phyloP scores from a whole-genome alignment of 768 basidiomycete genomes.

The Tephrocybe sp. region DNA sequence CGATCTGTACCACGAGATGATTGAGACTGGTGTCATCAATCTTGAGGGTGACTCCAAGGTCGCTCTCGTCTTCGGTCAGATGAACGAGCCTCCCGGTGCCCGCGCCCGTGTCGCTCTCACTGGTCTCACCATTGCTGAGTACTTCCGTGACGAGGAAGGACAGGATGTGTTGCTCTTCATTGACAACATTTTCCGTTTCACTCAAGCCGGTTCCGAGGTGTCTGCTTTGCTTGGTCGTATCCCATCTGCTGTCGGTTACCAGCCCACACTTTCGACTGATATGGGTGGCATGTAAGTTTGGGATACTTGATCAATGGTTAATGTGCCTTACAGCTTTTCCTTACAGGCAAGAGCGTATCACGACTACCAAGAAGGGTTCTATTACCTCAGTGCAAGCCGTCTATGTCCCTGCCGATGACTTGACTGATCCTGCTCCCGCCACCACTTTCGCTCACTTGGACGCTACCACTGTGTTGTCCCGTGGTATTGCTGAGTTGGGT shows the following conservation, averaged over 20 bases:
- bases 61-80: conserved; percentile 99
- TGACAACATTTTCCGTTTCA: conserved; percentile 99
- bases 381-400: conserved; percentile 99
- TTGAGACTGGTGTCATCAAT: conserved; percentile 99
- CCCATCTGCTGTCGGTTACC: conserved; percentile 99
- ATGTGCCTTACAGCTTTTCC: conserved; percentile 10
- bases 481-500: conserved; percentile 98
- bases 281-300: conserved; percentile 96
- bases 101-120: conserved; percentile 99
- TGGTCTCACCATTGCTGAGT: conserved; percentile 98
- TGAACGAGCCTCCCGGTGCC: conserved; percentile 99
- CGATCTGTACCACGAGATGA: conserved; percentile 99
- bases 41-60: conserved; percentile 99
- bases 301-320: background rate
- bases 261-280: conserved; percentile 99
- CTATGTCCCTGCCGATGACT: conserved; percentile 99
- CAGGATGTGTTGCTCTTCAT: conserved; percentile 99
- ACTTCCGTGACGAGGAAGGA: conserved; percentile 99
- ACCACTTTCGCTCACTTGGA: conserved; percentile 99
- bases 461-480: conserved; percentile 98
- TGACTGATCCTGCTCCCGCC: conserved; percentile 99
- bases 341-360: conserved; percentile 96
- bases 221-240: conserved; percentile 99
- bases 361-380: conserved; percentile 99
- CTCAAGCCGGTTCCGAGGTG: conserved; percentile 99